A percentile compares a stretch with the other conserved stretches of the same genome.
Evolutionary conservation across 495 filamentous ascomycete species (phyloP).

Genomic region (Talaromyces thailandensis): DNA sequence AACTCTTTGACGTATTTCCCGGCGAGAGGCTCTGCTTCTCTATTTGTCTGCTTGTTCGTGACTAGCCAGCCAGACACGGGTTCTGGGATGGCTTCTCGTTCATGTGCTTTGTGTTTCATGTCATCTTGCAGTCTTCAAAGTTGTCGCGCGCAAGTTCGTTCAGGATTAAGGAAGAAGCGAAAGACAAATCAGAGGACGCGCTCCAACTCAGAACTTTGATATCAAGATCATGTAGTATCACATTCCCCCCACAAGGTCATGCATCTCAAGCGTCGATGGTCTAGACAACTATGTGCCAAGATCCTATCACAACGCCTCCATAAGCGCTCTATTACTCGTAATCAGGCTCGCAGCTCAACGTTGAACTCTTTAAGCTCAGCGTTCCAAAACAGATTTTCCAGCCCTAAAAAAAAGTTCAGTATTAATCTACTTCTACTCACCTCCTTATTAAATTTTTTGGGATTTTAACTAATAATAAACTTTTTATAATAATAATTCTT

Average conservation of each 20-base stretch:
- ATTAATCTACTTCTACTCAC: too few species aligned
- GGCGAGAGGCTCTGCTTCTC: too few species aligned
- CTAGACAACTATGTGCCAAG: not conserved
- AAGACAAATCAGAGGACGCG: not conserved
- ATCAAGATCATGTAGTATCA: not conserved
- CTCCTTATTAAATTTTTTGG: too few species aligned
- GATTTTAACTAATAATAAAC: too few species aligned
- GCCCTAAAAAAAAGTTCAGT: too few species aligned
- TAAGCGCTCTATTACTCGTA: not conserved
- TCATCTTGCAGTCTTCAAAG: not conserved
- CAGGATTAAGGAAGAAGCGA: not conserved
- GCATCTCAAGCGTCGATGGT: not conserved
- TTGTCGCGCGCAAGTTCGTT: not conserved
- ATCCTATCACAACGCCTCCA: not conserved
- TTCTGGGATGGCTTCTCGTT: not conserved
- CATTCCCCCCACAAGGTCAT: not conserved
- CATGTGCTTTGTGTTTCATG: not conserved
- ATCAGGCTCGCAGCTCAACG: too few species aligned
- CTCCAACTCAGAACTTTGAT: not conserved
- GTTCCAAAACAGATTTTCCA: too few species aligned
- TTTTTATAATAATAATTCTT: too few species aligned
- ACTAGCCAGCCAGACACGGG: too few species aligned
- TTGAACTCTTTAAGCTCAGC: too few species aligned
- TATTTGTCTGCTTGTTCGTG: too few species aligned
- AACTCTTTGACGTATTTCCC: too few species aligned